Evolutionary conservation across 805 yeast species (phyloP).

Genomic region (Suhomyces kilbournensis): DNA sequence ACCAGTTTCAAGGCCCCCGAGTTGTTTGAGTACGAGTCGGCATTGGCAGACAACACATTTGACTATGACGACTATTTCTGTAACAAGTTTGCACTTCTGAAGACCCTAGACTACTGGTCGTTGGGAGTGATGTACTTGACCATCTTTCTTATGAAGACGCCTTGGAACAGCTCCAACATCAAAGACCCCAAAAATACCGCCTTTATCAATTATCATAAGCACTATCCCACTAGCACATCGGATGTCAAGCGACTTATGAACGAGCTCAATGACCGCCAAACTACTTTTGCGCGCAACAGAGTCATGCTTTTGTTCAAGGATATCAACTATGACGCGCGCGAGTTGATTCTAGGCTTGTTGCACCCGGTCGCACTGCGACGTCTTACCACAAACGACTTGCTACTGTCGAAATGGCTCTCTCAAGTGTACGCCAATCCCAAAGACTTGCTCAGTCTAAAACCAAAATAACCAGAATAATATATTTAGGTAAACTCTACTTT

Average conservation of each 20-base stretch:
- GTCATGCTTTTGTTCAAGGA: slow-evolving; percentile 31
- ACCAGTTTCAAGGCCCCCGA: slow-evolving; percentile 57
- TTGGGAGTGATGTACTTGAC: slow-evolving; percentile 50
- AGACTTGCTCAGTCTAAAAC: slow-evolving; percentile 22
- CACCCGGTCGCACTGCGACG: slow-evolving; percentile 30
- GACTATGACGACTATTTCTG: slow-evolving; percentile 1
- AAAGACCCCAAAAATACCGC: slow-evolving; percentile 19
- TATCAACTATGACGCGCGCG: slow-evolving; percentile 38
- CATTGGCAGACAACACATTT: slow-evolving; percentile 6
- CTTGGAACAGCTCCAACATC: slow-evolving; percentile 45
- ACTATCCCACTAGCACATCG: slow-evolving; percentile 22
- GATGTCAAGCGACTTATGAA: slow-evolving; percentile 12
- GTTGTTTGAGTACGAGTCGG: slow-evolving; percentile 27
- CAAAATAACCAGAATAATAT: not conserved
- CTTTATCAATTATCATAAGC: slow-evolving; percentile 19
- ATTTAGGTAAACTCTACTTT: not conserved
- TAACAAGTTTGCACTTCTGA: slow-evolving; percentile 19
- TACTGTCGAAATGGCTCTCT: slow-evolving; percentile 34
- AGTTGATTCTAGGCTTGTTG: slow-evolving; percentile 29
- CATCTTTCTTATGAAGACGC: slow-evolving; percentile 41
- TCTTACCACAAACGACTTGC: slow-evolving; percentile 21
- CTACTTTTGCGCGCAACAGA: slow-evolving; percentile 24
- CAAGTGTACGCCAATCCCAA: slow-evolving; percentile 40
- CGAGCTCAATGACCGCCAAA: slow-evolving; percentile 12
- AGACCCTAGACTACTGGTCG: slow-evolving; percentile 50